These are phyloP conservation scores for Podila verticillata DNA, from an alignment of 192 early-diverging fungal species.

Conservation along the genomic window DNA sequence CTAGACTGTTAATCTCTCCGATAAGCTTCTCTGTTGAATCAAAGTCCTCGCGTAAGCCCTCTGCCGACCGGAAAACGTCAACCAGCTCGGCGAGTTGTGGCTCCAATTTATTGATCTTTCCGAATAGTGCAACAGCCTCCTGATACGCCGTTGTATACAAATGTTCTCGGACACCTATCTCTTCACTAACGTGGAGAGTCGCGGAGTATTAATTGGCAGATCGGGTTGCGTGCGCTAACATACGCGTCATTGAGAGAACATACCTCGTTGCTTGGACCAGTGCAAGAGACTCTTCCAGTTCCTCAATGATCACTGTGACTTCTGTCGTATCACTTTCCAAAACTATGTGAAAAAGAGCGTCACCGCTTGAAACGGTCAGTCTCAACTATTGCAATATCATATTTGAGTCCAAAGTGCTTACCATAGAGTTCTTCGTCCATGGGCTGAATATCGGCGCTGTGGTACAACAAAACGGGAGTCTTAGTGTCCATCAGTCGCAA, in stretches of 20 bases:
- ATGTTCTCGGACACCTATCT: constrained; percentile 30
- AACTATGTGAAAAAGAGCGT: constrained; percentile 8
- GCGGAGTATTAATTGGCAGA: too few relatives aligned
- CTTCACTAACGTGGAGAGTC: constrained; percentile 16
- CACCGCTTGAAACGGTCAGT: too few relatives aligned
- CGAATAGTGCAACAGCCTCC: constrained; percentile 22
- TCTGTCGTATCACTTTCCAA: constrained; percentile 38
- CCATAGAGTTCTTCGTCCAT: constrained; percentile 27
- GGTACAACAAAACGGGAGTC: background rate
- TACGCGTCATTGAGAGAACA: background rate
- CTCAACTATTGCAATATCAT: background rate
- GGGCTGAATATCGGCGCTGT: constrained; percentile 37
- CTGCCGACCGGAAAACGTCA: constrained; percentile 1
- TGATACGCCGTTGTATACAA: constrained; percentile 36
- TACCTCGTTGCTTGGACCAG: constrained; percentile 46
- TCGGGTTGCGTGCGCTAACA: background rate
- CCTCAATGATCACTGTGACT: constrained; percentile 31
- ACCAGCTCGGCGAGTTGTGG: constrained; percentile 24
- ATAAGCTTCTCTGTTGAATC: constrained; percentile 38
- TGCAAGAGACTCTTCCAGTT: constrained; percentile 40
- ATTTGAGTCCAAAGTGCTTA: background rate
- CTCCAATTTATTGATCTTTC: constrained; percentile 22
- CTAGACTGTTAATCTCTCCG: constrained; percentile 32
- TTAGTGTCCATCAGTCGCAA: background rate
- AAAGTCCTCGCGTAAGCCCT: constrained; percentile 23